Conservation (phyloP, 345 rosid species). For the Citrus inodora region DNA sequence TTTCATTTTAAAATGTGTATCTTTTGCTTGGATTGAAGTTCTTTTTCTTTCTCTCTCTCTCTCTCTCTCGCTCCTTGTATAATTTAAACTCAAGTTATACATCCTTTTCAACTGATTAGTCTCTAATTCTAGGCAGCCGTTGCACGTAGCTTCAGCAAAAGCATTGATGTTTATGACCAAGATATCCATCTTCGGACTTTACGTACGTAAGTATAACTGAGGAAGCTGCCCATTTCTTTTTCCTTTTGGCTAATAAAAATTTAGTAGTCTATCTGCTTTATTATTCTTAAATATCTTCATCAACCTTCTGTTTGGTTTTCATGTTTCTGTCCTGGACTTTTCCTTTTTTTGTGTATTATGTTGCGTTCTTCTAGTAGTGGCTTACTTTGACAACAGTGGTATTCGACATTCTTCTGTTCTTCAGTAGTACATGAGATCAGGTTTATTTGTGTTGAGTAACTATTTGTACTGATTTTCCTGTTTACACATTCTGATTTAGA, state of each 20-base stretch:
- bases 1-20: background rate
- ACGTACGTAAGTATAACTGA: constrained; percentile 39
- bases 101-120: constrained; percentile 8
- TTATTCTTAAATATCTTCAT: background rate
- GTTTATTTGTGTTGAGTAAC: background rate
- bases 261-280: background rate
- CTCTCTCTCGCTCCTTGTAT: background rate
- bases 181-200: constrained; percentile 62
- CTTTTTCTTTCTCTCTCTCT: background rate
- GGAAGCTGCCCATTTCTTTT: background rate
- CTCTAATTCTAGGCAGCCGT: constrained; percentile 50
- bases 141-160: constrained; percentile 58
- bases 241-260: background rate
- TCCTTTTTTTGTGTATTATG: background rate
- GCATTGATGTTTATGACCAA: constrained; percentile 67
- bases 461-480: background rate
- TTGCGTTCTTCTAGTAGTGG: background rate
- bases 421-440: background rate
- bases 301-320: background rate
- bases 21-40: background rate
- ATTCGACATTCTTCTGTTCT: background rate
- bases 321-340: background rate
- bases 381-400: background rate
- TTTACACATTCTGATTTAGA: constrained; percentile 3
- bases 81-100: background rate